These are phyloP conservation scores for Ettlia oleoabundans DNA, from an alignment of 139 green algal genomes.

Conservation along the genomic window DNA sequence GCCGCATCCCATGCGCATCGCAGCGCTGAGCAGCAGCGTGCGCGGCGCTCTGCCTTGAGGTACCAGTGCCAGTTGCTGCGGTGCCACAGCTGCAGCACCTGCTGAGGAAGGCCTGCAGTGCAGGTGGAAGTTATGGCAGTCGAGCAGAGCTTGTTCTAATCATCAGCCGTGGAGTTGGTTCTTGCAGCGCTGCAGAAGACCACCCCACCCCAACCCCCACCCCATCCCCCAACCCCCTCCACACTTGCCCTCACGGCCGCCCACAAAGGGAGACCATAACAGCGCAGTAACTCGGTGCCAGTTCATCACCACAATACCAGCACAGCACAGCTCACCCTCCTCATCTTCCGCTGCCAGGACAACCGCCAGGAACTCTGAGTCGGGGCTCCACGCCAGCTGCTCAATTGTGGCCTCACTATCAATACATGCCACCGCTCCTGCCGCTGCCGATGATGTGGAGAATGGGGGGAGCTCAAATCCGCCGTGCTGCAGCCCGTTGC, in stretches of 20 bases:
- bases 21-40: constrained; percentile 18
- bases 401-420: not conserved
- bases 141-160: not conserved
- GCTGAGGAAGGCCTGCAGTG: constrained; percentile 18
- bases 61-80: constrained; percentile 98
- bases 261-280: too few species aligned
- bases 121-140: not conserved
- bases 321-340: not conserved
- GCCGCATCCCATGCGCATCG: constrained; percentile 1
- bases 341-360: constrained; percentile 41
- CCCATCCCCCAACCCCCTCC: too few species aligned
- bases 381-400: constrained; percentile 76
- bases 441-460: too few species aligned
- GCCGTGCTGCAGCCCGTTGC: constrained; percentile 89
- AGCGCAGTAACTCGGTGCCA: too few species aligned
- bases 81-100: constrained; percentile 86
- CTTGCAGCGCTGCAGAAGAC: too few species aligned
- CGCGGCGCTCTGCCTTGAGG: constrained; percentile 80
- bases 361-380: constrained; percentile 87
- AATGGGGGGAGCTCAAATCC: constrained; percentile 83
- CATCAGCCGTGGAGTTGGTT: too few species aligned
- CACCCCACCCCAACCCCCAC: too few species aligned
- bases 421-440: constrained; percentile 8
- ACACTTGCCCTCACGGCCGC: too few species aligned
- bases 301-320: too few species aligned